phyloP scores from a whole-genome alignment of 805 yeast species.

The Ogataea degrootiae region DNA sequence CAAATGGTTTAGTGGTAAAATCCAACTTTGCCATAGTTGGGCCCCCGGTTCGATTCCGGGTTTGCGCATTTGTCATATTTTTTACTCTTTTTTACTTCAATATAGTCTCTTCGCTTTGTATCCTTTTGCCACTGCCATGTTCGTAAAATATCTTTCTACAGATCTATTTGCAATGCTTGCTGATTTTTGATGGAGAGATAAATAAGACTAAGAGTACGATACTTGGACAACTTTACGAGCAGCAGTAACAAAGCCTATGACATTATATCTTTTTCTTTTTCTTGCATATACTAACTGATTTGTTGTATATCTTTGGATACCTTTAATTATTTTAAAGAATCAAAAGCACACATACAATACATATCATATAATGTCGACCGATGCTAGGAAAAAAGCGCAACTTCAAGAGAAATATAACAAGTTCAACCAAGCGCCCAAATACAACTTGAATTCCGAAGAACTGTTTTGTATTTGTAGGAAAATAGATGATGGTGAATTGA shows the following conservation, averaged over 20 bases:
- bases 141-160: too few species aligned
- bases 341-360: neutral
- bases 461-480: conserved; percentile 73
- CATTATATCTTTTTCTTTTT: neutral
- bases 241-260: too few species aligned
- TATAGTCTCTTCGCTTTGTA: too few species aligned
- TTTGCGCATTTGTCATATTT: conserved; percentile 19
- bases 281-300: neutral
- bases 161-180: too few species aligned
- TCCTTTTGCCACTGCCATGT: neutral
- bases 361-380: neutral
- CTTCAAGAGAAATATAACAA: conserved; percentile 27
- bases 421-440: conserved; percentile 32
- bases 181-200: too few species aligned
- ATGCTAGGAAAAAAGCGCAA: conserved; percentile 9
- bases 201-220: too few species aligned
- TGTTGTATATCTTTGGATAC: too few species aligned
- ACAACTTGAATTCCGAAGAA: conserved; percentile 51
- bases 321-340: too few species aligned
- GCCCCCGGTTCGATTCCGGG: conserved; percentile 29
- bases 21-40: conserved; percentile 27
- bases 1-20: conserved; percentile 26
- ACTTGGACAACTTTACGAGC: too few species aligned
- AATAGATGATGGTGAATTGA: conserved; percentile 73
- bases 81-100: conserved; percentile 3